Base-by-base conservation (phyloP, 2,329 filamentous ascomycete species). In the Botryotinia calthae region DNA sequence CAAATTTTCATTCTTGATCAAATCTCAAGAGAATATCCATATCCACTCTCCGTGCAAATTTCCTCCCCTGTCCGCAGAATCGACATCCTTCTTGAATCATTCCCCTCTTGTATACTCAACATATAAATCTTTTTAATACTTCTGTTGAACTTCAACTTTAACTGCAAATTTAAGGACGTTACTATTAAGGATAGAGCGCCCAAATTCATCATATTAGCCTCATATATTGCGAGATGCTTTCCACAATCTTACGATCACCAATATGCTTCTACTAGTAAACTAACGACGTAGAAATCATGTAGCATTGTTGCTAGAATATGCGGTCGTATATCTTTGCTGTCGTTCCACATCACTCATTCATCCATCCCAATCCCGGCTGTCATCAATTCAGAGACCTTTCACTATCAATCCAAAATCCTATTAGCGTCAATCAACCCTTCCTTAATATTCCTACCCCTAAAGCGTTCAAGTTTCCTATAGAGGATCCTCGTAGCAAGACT, bases 401-500 rank as follows among this genome's bases (percentile, higher is more conserved):
- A 51, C 25, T 2, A n/a, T 16, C 25, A n/a, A 7, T n/a, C 25
- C 7, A 10, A n/a, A 7, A 16, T 54, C 5, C 5, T 0, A n/a
- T n/a, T 2, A n/a, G 48, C 2, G 12, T 54, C 25, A n/a, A n/a
- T n/a, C 25, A 16, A 3, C 2, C 4, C 5, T n/a, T n/a, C 2
- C 25, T 16, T 54, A 14, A 7, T 51, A 20, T 51, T n/a, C 5
- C 12, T 14, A 6, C 48, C 12, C 25, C 1, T 10, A 14, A n/a
- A 51, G 4, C 5, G 10, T 51, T 42, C 48, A n/a, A 7, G 25
- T 1, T n/a, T n/a, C 0, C 4, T 14, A 51, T 51, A 7, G 2
- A 51, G 4, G 6, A 51, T 51, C 0, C 10, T 6, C 2, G 1
- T 5, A n/a, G 14, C 2, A 48, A 7, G 2, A 1, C 1, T n/a